Conservation (phyloP, 2,329 filamentous ascomycete genomes). For the Xylariaceae sp. region DNA sequence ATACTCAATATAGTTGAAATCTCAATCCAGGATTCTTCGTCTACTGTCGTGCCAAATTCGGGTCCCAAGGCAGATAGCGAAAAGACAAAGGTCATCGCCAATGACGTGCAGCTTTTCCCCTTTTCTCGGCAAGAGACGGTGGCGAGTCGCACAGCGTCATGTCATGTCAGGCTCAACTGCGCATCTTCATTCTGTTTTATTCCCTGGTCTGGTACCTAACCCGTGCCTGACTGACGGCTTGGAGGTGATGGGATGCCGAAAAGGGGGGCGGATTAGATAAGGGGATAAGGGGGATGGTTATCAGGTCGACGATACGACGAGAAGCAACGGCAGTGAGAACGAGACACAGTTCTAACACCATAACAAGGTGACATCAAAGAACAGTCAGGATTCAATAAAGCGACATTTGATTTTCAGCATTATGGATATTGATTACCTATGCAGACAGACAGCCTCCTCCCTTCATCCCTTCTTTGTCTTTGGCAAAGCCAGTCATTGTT, state of each 20-base stretch:
- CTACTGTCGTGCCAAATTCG: neutral
- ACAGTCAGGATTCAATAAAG: neutral
- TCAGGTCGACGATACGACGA: too few relatives aligned
- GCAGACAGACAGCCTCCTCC: neutral
- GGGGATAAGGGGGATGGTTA: too few relatives aligned
- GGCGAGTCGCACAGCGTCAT: neutral
- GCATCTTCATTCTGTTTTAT: neutral
- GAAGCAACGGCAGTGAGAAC: too few relatives aligned
- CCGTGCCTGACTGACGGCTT: neutral
- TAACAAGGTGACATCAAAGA: neutral
- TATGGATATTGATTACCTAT: slow-evolving; percentile 4
- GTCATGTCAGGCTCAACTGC: neutral
- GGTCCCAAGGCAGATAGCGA: neutral
- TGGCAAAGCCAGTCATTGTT: neutral
- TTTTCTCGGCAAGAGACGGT: neutral
- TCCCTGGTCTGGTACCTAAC: neutral
- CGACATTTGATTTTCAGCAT: neutral
- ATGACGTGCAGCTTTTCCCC: neutral
- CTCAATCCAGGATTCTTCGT: too few relatives aligned
- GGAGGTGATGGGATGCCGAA: too few relatives aligned
- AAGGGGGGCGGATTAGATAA: too few relatives aligned
- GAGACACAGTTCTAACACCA: neutral
- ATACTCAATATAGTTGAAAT: too few relatives aligned
- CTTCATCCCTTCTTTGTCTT: neutral
- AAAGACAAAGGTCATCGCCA: neutral